Evolutionary conservation across 148 eudicot species (phyloP), one percentile per base, ranked within the genome.

Genomic region (Chenopodium berlandieri): DNA sequence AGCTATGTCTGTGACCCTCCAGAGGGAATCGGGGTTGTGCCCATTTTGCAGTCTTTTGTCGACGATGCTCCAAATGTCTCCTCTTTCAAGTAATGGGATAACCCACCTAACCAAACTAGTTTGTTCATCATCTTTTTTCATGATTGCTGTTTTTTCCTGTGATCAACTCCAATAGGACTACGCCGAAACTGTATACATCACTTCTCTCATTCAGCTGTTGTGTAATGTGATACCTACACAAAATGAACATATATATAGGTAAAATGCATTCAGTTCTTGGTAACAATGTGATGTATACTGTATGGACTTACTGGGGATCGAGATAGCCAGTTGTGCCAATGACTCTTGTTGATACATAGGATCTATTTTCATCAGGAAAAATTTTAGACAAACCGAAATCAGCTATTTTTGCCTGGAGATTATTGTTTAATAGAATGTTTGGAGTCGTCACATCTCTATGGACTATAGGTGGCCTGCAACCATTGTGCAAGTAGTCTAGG

Each of bases 111-210:
- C 79, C 44, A 88, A 22, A 12, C 52, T 48, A 9, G 52, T 48
- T 48, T 48, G 52, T 64, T 64, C 71, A 82, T 56, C 56, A 40
- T 48, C 19, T 63, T 10, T 23, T 32, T 62, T 82, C 71, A 75
- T 8, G 64, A 88, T 27, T 72, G 82, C 84, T 2, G 82, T 23
- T 66, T 31, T 31, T 66, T 1, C 90, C 86, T 34, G 88, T 83
- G 47, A 88, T 83, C 17, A 88, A 67, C 72, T 73, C 90, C 13
- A 88, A 37, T 10, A 88, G 75, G n/a, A 88, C 79, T 79, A 88
- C 82, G 22, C 86, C 90, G 22, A 78, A 85, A 52, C 90, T 82
- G 47, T 88, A 86, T 4, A 86, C 80, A n/a, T 86, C 90, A 34
- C 86, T 76, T 80, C 84, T 84, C 54, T 82, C 88, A 0, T 80